Conservation (phyloP, 2,329 filamentous ascomycete genomes). For the Exserohilum rostratum region DNA sequence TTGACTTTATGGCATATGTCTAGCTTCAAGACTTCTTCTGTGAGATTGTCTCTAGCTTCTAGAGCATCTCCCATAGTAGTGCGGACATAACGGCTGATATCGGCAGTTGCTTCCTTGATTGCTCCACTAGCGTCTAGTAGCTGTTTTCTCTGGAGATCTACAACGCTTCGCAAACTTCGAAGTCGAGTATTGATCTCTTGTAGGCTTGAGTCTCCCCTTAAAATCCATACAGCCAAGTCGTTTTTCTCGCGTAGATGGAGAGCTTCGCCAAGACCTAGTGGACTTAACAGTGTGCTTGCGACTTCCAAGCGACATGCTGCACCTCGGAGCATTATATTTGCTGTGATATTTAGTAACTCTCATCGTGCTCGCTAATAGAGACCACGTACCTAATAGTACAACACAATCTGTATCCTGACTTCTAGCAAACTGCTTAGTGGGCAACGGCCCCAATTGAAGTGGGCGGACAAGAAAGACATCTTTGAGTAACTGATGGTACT, state of each 20-base stretch:
- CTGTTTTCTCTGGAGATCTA: conserved; percentile 5
- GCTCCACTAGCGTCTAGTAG: conserved; percentile 3
- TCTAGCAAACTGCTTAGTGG: neutral
- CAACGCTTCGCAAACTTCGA: neutral
- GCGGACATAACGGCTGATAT: conserved; percentile 6
- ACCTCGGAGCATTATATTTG: conserved; percentile 7
- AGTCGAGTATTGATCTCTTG: conserved; percentile 12
- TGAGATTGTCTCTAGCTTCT: neutral
- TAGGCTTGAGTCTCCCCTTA: conserved; percentile 6
- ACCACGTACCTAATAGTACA: conserved; percentile 8
- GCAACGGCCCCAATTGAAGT: conserved; percentile 1
- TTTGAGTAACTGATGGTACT: conserved; percentile 4
- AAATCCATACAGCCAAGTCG: conserved; percentile 8
- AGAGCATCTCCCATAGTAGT: neutral
- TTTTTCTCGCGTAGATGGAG: neutral
- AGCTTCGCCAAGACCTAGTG: neutral
- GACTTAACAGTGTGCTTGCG: conserved; percentile 6
- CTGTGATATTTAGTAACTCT: conserved; percentile 4
- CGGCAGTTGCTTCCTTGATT: conserved; percentile 6
- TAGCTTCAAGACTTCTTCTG: conserved; percentile 1
- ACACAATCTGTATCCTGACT: neutral
- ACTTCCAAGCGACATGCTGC: conserved; percentile 6
- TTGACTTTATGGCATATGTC: conserved; percentile 1
- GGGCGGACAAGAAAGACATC: conserved; percentile 9
- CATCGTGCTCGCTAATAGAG: neutral